Base-by-base conservation (phyloP, 1,139 yeast genomes). In the Pneumocystis jirovecii region DNA sequence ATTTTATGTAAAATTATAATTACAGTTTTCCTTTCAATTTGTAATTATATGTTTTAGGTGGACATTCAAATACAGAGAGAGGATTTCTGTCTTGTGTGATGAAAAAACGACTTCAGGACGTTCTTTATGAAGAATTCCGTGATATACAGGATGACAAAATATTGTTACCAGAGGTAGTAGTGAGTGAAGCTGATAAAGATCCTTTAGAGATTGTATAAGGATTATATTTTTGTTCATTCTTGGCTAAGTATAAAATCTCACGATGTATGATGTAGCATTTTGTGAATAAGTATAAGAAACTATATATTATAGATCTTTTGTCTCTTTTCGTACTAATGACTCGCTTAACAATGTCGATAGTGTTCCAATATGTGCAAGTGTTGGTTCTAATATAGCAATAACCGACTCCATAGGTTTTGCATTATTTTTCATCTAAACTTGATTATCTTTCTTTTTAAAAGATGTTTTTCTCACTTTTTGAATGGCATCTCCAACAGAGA, bases 1-100 rank as follows among this genome's bases (percentile, higher is more conserved):
- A 80, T 93, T 64, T 82, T 83, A 2, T 87, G 96, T 66, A 66
- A 39, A 65, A 17, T n/a, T 8, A 44, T 19, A 12, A 34, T 19
- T 60, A 19, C 44, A 7, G 21, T 34, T 42, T 37, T 8, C 34
- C n/a, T 34, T 21, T 45, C 17, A 35, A 10, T 7, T 50, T 50
- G 3, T 31, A 31, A 31, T 31, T 21, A 25, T 25, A 3, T 25
- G n/a, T 10, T 25, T 15, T 12, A 50, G 57, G 29, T 71, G 91
- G 91, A 70, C 98, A 95, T 72, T 82, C 95, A 29, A 91, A 93
- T 72, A 89, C 97, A 0, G 99, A 95, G 75, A 80, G 98, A 65
- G 96, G 96, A 0, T 93, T 85, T 71, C 77, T 93, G 64, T 31
- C 63, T 15, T 71, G 72, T 3, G 75, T 73, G 2, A 76, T 93